phyloP scores from a whole-genome alignment of 2,329 filamentous ascomycete genomes.

The Teratosphaeria destructans region DNA sequence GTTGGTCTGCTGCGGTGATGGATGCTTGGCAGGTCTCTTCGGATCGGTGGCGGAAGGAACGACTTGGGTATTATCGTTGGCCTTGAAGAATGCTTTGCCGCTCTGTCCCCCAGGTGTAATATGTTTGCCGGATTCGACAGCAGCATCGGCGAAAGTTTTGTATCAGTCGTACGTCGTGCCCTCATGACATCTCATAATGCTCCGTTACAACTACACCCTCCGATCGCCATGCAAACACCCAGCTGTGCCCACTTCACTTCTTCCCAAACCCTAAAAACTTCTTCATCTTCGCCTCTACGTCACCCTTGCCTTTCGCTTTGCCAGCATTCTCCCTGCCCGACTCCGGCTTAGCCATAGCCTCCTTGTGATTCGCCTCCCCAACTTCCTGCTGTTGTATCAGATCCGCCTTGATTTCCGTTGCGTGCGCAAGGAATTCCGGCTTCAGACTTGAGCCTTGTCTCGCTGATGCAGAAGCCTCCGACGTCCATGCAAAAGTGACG shows the following conservation, averaged over 20 bases:
- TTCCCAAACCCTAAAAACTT: slow-evolving; percentile 65
- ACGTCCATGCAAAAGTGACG: slow-evolving; percentile 66
- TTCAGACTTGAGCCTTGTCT: slow-evolving; percentile 52
- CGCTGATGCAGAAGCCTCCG: slow-evolving; percentile 46
- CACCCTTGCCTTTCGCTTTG: slow-evolving; percentile 26
- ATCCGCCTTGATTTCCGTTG: slow-evolving; percentile 56
- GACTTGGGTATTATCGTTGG: too few species aligned
- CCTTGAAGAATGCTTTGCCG: too few species aligned
- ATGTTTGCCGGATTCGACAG: too few species aligned
- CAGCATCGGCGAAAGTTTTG: too few species aligned
- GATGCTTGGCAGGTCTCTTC: too few species aligned
- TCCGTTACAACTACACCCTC: background rate
- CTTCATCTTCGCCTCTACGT: slow-evolving; percentile 42
- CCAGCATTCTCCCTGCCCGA: slow-evolving; percentile 6
- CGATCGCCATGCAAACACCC: background rate
- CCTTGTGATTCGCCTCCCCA: slow-evolving; percentile 15
- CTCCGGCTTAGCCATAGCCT: slow-evolving; percentile 21
- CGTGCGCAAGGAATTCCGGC: slow-evolving; percentile 47
- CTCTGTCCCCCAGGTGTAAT: too few species aligned
- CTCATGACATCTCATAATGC: background rate
- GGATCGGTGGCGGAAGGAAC: too few species aligned
- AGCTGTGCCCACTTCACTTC: slow-evolving; percentile 35
- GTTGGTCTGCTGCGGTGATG: too few species aligned
- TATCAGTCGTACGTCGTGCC: too few species aligned
- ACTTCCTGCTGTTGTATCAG: slow-evolving; percentile 39